Conservation (phyloP, 306 rosid genomes). For the Medicago ruthenica region DNA sequence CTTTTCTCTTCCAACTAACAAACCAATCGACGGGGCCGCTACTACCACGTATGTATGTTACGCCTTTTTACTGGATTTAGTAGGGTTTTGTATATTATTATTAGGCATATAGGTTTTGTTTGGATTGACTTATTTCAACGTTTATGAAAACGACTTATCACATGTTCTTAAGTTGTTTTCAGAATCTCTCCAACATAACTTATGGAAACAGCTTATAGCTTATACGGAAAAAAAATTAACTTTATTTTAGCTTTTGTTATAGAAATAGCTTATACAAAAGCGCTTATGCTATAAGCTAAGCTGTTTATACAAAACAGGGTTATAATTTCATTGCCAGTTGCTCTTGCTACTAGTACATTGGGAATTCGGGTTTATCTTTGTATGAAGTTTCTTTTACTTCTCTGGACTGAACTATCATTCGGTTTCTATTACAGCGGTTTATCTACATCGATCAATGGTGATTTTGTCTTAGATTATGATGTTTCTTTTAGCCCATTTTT, state of each 20-base stretch:
- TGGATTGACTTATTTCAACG: too few relatives aligned
- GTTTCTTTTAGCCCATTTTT: not conserved
- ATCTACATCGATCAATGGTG: not conserved
- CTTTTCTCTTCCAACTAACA: constrained; percentile 65
- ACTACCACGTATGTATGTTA: constrained; percentile 54
- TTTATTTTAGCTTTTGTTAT: too few relatives aligned
- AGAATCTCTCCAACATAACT: too few relatives aligned
- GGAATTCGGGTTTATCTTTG: constrained; percentile 20
- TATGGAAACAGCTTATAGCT: too few relatives aligned
- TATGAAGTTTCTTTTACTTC: not conserved
- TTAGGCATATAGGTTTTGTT: not conserved
- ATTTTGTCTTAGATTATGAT: not conserved
- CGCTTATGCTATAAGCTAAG: too few relatives aligned
- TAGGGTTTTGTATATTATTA: not conserved
- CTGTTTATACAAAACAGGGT: not conserved
- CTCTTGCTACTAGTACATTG: not conserved
- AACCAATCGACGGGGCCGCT: constrained; percentile 30
- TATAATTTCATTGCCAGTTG: not conserved
- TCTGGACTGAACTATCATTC: too few relatives aligned
- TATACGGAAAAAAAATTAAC: too few relatives aligned
- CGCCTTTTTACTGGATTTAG: not conserved
- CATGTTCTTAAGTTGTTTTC: too few relatives aligned
- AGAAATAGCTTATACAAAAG: too few relatives aligned
- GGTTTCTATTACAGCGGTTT: not conserved
- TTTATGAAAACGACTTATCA: too few relatives aligned